Evolutionary conservation across 2,329 filamentous ascomycete genomes (phyloP).

Genomic region (Cladophialophora bantiana): DNA sequence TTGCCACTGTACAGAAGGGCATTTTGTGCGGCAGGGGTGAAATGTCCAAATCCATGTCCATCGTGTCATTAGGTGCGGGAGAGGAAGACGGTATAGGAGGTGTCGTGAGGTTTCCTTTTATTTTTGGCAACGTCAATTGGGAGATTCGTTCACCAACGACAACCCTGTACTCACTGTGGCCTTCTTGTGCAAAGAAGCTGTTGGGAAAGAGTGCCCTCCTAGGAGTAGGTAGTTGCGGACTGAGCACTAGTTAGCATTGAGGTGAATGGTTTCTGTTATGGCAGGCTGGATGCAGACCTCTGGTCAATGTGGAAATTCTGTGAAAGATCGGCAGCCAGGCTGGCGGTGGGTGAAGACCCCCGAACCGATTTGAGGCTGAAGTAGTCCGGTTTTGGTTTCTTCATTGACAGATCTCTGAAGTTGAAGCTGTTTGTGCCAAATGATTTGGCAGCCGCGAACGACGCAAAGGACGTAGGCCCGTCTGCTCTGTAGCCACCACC

Average conservation of each 20-base stretch:
- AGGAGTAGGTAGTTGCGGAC: slow-evolving; percentile 82
- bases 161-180: slow-evolving; percentile 62
- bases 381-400: slow-evolving; percentile 73
- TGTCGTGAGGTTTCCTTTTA: slow-evolving; percentile 75
- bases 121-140: slow-evolving; percentile 43
- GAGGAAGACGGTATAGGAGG: slow-evolving; percentile 86
- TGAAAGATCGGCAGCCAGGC: slow-evolving; percentile 89
- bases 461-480: slow-evolving; percentile 59
- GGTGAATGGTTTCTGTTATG: slow-evolving; percentile 39
- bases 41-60: slow-evolving; percentile 96
- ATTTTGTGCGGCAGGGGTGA: slow-evolving; percentile 92
- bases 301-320: slow-evolving; percentile 97
- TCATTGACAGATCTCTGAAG: slow-evolving; percentile 78
- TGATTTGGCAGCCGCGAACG: slow-evolving; percentile 60
- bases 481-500: slow-evolving; percentile 60
- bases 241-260: slow-evolving; percentile 52
- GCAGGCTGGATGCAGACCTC: slow-evolving; percentile 66
- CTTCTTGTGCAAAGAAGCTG: slow-evolving; percentile 67
- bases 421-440: slow-evolving; percentile 73
- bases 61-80: slow-evolving; percentile 61
- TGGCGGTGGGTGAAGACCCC: slow-evolving; percentile 89
- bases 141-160: slow-evolving; percentile 14
- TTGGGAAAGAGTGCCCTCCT: slow-evolving; percentile 83
- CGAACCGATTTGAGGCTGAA: slow-evolving; percentile 79
- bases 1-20: slow-evolving; percentile 65